Base-by-base conservation (phyloP, 805 yeast species). In the Ogataea ramenticola region DNA sequence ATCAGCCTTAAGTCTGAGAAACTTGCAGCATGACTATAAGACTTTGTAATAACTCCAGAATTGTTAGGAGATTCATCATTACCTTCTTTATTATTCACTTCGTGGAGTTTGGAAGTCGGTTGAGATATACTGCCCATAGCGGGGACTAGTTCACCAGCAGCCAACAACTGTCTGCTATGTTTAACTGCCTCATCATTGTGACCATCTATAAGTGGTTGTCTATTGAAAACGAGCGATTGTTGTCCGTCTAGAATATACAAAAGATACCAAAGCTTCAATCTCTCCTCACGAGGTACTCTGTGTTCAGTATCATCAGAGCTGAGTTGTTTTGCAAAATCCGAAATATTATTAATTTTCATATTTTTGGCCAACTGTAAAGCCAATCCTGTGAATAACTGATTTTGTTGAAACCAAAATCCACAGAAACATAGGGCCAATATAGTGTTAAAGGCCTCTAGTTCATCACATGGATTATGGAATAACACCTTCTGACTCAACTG, bases 241-340 rank as follows among this genome's bases (percentile, higher is more conserved):
- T 82, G 85, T 0, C 86, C 86, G 59, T 82, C 88, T 32, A 80
- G 61, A 10, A 80, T 74, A 57, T 77, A 82, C 19, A 82, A 60
- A 46, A 82, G 62, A 54, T 80, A 82, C 88, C 88, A 82, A 37
- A 82, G 61, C 51, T 78, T 79, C 40, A 80, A 59, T 41, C 76
- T 64, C 39, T 77, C 76, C 46, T 65, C 66, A n/a, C 59, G 62
- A 15, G 60, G 54, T 8, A 61, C 49, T 14, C 43, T 39, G 29
- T 4, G 9, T 17, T 20, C n/a, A 17, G 6, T 17, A 39, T 77
- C 75, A 45, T 65, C 65, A 29, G n/a, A 4, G 12, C n/a, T 14
- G 12, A 5, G 19, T 45, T 42, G 10, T n/a, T 41, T 32, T 17
- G 33, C 37, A 32, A 34, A 22, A 30, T 41, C 35, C 39, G 40